Base-by-base conservation (phyloP, 495 filamentous ascomycete species). In the Aspergillus sclerotiicarbonarius region DNA sequence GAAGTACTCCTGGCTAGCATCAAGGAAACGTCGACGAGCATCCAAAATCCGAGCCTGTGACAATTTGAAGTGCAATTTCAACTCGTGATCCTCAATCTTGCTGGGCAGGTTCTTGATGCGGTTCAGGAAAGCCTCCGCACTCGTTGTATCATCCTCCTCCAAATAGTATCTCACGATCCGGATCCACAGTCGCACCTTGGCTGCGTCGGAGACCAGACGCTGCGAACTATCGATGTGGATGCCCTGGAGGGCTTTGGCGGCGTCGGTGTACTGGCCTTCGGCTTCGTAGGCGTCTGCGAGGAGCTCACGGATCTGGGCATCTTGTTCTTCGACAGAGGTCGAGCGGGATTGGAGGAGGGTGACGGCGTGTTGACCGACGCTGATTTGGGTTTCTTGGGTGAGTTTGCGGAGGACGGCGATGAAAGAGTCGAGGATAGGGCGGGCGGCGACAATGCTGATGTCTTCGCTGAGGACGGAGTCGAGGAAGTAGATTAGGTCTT, bases 131-230 rank as follows among this genome's bases (percentile, higher is more conserved):
- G 81, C 82, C 65, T 94, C 90, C 20, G 95, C 94, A 15, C 77
- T 80, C 3, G 87, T 94, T 20, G 89, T 89, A 66, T 98, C 92
- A 68, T 96, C 95, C 46, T 91, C 92, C 74, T 98, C 95, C 46
- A 98, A 83, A 70, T 94, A 92, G 72, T 94, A 87, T 52, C 95
- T 85, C 71, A 94, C 91, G 68, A 98, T 98, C 48, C 95, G 88
- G 50, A 98, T 89, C 88, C 92, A 97, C 45, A 96, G 80, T 29
- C 74, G 76, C 4, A 89, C 88, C 69, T 91, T 91, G 53, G 90
- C 86, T 54, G 89, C 80, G 69, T 90, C 86, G 9, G 85, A 80
- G 18, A 97, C 87, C 56, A 87, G 84, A 13, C 91, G 88, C 71
- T 96, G 92, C 20, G 89, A 90, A 46, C 83, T 87, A 67, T 97